Base-by-base conservation (phyloP, 2,329 filamentous ascomycete species). In the Chaetomium globosum region DNA sequence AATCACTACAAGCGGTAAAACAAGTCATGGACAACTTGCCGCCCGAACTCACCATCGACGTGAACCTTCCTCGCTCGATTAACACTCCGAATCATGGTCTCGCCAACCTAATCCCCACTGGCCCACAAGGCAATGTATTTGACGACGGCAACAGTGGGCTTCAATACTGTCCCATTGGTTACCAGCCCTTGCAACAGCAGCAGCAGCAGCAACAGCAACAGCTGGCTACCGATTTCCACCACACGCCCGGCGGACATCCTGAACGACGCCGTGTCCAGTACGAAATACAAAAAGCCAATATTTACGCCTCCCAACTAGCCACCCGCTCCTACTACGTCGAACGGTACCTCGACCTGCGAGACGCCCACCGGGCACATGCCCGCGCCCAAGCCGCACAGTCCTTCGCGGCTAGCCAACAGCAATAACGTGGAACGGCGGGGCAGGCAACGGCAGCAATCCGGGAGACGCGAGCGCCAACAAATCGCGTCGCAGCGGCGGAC, bases 271-370 rank as follows among this genome's bases (percentile, higher is more conserved):
- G 85, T 1, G 80, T 93, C 4, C 91, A 95, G 74, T 92, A 89
- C 70, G 93, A 96, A 77, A 95, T 97, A 33, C 92, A 96, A 75
- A 96, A 96, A 75, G 91, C 92, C 7, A 96, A 96, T 75, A 91
- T 97, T 48, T 92, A 94, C 73, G 87, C 89, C 2, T 94, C 89
- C 6, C 89, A 93, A 72, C 81, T 97, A 10, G 88, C 89, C 2
- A 96, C 92, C 0, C 85, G 93, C 28, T 94, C 91, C 0, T 93
- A 92, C 74, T 87, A 94, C 64, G 91, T 96, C 0, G 92, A 96
- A 75, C 89, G 93, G 69, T 96, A 94, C 77, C 92, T 92, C 76
- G 88, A 87, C 71, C 81, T 95, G 1, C 86, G 88, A 46, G 90
- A 93, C 61, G 85, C 87, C 1, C 85, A 89, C 71, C 78, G 85